Evolutionary conservation across 2,329 filamentous ascomycete genomes (phyloP).

Genomic region (Stagonosporopsis vannaccii): DNA sequence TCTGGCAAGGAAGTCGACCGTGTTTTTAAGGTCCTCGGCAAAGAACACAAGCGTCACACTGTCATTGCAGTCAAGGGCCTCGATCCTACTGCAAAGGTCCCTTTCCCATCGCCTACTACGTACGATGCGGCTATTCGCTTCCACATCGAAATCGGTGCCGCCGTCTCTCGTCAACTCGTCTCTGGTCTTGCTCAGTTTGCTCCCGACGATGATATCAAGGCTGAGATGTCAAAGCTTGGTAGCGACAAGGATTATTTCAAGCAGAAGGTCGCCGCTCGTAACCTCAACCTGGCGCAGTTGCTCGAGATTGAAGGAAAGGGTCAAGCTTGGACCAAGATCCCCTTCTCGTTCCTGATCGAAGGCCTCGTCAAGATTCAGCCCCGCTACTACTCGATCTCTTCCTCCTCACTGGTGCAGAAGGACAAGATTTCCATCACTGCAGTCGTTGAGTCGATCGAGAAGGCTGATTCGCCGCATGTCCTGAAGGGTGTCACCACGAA

Average conservation of each 20-base stretch:
- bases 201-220: slow-evolving; percentile 82
- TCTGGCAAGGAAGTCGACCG: slow-evolving; percentile 90
- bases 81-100: slow-evolving; percentile 95
- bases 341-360: slow-evolving; percentile 95
- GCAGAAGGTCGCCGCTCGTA: slow-evolving; percentile 78
- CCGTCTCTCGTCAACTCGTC: slow-evolving; percentile 94
- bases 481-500: slow-evolving; percentile 97
- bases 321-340: slow-evolving; percentile 81
- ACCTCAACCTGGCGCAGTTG: slow-evolving; percentile 89
- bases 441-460: slow-evolving; percentile 83
- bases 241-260: slow-evolving; percentile 96
- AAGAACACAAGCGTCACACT: slow-evolving; percentile 76
- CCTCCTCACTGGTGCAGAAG: slow-evolving; percentile 91
- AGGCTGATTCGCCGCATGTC: slow-evolving; percentile 77
- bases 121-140: slow-evolving; percentile 93
- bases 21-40: slow-evolving; percentile 79
- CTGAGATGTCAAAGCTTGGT: slow-evolving; percentile 87
- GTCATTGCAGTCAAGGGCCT: slow-evolving; percentile 91
- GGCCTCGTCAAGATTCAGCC: slow-evolving; percentile 93
- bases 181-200: slow-evolving; percentile 87
- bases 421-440: slow-evolving; percentile 95
- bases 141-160: slow-evolving; percentile 95
- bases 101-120: slow-evolving; percentile 95
- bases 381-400: slow-evolving; percentile 99
- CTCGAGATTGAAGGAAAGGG: slow-evolving; percentile 76